Percentiles rank a stretch among this genome's conserved stretches.
These are phyloP conservation scores for Syzygium jambos DNA, from an alignment of 345 rosid genomes.

Conservation along the genomic window DNA sequence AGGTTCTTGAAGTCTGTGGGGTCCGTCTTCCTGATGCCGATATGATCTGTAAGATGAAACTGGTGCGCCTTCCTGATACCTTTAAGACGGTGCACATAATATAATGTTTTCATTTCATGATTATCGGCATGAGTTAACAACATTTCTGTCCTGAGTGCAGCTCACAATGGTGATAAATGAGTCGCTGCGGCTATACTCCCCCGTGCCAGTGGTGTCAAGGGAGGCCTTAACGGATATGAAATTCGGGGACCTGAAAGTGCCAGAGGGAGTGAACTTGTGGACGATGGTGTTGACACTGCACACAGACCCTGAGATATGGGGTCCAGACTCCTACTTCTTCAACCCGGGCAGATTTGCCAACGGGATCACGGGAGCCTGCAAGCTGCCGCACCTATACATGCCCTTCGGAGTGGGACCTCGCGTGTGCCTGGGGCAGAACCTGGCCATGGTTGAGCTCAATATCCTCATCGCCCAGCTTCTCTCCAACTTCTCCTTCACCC, in stretches of 20 bases:
- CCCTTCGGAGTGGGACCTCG: slow-evolving; percentile 45
- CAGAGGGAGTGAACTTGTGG: slow-evolving; percentile 36
- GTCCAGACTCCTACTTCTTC: slow-evolving; percentile 25
- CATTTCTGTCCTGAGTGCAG: slow-evolving; percentile 12
- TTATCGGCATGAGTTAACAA: neutral
- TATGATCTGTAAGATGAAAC: slow-evolving; percentile 28
- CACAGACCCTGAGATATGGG: slow-evolving; percentile 43
- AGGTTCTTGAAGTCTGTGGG: slow-evolving; percentile 20
- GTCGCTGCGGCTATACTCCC: slow-evolving; percentile 38
- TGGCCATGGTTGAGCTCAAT: slow-evolving; percentile 42
- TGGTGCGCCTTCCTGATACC: slow-evolving; percentile 2
- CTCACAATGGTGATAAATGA: slow-evolving; percentile 41
- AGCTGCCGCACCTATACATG: slow-evolving; percentile 26
- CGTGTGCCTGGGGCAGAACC: slow-evolving; percentile 37
- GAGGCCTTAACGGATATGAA: slow-evolving; percentile 39
- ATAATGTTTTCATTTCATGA: neutral
- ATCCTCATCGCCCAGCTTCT: slow-evolving; percentile 14
- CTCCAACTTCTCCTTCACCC: slow-evolving; percentile 24
- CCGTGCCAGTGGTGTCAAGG: slow-evolving; percentile 28
- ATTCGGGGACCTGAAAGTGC: slow-evolving; percentile 18
- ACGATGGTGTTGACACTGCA: slow-evolving; percentile 14
- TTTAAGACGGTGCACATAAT: neutral
- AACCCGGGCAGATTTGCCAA: slow-evolving; percentile 26
- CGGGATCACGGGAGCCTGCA: slow-evolving; percentile 28
- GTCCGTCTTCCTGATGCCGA: slow-evolving; percentile 12